Evolutionary conservation across 148 eudicot species (phyloP), one percentile per base, ranked within the genome.

Genomic region (Persicaria maculosa): DNA sequence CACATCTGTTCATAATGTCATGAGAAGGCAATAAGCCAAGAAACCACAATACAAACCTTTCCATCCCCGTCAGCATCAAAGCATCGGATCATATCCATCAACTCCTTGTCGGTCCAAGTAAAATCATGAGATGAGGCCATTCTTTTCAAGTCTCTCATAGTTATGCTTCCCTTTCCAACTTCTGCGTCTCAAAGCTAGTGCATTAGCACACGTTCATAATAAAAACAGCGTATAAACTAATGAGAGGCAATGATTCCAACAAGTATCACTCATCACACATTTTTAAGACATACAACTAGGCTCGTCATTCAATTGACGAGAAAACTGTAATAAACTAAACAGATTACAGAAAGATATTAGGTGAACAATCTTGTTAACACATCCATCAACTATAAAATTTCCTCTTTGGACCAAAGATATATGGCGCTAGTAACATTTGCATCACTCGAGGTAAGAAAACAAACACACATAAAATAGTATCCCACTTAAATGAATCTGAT

Each of bases 61-160:
- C 93, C 94, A 78, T 90, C 92, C 72, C 82, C 88, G 82, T 90
- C 86, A 72, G 79, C 81, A 65, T 92, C 96, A 72, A 92, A 95
- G 79, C 85, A 85, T 71, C 53, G 78, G 57, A 95, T 86, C 98
- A 95, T 94, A 72, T 91, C 90, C 62, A 81, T 82, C 72, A 94
- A 78, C 81, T 94, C 97, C 83, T 90, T 86, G 77, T 94, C 96
- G 6, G 89, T 81, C 98, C 99, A 95, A 17, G 79, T 81, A 82
- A 90, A 92, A 85, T 95, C 97, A 85, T 92, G 96, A 67, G 84
- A 68, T 71, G 83, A 79, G 64, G 94, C 97, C 81, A 95, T 80
- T 76, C 88, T 74, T 77, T 75, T 77, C 77, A 95, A 47, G 75
- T 95, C 99, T 75, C 89, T 81, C 8, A 85, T 47, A n/a, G 77